Evolutionary conservation across 257 asterid genomes (phyloP).

Genomic region (Datura wrightii): DNA sequence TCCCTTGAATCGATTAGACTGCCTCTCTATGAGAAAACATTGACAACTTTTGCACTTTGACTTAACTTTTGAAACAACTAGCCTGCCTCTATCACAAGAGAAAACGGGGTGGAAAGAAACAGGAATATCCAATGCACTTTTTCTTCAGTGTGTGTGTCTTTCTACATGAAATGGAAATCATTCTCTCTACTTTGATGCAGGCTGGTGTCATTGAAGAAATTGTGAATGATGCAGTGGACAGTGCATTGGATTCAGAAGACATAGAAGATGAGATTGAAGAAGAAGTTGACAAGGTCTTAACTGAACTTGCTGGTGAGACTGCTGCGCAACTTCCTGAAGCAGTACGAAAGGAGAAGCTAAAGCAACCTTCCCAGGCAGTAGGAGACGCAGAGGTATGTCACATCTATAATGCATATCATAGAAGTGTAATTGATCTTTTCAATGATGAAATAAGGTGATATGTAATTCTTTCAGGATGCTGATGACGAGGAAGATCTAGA

Average conservation of each 20-base stretch:
- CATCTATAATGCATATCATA: background rate
- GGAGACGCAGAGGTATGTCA: constrained; percentile 65
- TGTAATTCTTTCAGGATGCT: constrained; percentile 53
- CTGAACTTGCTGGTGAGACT: constrained; percentile 96
- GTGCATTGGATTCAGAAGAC: constrained; percentile 92
- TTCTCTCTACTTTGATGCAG: constrained; percentile 44
- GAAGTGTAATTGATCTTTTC: background rate
- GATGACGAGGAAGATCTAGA: constrained; percentile 97
- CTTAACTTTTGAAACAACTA: background rate
- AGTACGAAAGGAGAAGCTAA: constrained; percentile 71
- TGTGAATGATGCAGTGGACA: constrained; percentile 80
- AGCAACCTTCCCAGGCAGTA: constrained; percentile 71
- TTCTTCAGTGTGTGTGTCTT: background rate
- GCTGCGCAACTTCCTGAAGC: constrained; percentile 96
- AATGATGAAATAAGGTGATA: background rate
- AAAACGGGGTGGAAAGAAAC: background rate
- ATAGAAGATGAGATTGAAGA: constrained; percentile 97
- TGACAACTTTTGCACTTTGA: background rate
- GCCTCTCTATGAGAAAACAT: background rate
- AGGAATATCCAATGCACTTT: background rate
- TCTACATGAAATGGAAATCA: background rate
- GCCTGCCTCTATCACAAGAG: background rate
- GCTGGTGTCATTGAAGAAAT: constrained; percentile 95
- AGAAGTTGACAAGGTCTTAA: constrained; percentile 87
- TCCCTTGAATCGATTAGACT: background rate